Percentiles rank a stretch among this genome's conserved stretches.
phyloP scores from a whole-genome alignment of 163 green algal species.

The Picocystis sp. region DNA sequence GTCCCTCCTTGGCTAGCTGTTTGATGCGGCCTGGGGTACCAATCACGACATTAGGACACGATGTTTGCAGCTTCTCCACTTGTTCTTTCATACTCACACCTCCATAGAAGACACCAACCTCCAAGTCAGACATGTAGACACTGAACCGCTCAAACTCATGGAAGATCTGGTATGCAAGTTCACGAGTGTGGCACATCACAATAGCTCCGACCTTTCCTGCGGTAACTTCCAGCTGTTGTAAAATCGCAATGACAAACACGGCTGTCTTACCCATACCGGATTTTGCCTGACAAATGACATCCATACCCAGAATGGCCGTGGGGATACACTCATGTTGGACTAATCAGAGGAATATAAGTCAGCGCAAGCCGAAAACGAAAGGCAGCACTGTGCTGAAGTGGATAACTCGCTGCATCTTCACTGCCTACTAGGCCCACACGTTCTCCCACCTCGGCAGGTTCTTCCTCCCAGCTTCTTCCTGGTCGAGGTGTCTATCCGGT shows the following conservation, averaged over 20 bases:
- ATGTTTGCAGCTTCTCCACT: constrained; percentile 68
- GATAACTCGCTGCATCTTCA: too few species aligned
- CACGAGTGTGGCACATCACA: constrained; percentile 92
- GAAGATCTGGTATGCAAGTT: constrained; percentile 96
- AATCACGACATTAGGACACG: constrained; percentile 79
- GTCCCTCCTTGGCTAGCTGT: constrained; percentile 58
- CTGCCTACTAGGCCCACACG: too few species aligned
- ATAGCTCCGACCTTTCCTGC: constrained; percentile 44
- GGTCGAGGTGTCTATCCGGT: too few species aligned
- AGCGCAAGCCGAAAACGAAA: too few species aligned
- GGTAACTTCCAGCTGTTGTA: constrained; percentile 90
- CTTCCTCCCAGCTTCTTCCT: too few species aligned
- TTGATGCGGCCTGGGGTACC: constrained; percentile 81
- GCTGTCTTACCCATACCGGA: constrained; percentile 99
- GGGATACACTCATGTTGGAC: constrained; percentile 99
- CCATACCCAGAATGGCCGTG: constrained; percentile 90
- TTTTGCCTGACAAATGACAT: constrained; percentile 98
- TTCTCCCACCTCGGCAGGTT: too few species aligned
- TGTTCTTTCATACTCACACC: constrained; percentile 76
- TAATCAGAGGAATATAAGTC: too few species aligned
- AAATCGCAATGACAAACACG: constrained; percentile 92
- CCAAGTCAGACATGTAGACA: constrained; percentile 65
- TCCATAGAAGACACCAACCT: constrained; percentile 86
- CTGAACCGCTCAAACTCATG: constrained; percentile 95
- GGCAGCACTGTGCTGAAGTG: too few species aligned